Conservation (phyloP, 179 eudicot genomes). For the Pouteria campechiana region DNA sequence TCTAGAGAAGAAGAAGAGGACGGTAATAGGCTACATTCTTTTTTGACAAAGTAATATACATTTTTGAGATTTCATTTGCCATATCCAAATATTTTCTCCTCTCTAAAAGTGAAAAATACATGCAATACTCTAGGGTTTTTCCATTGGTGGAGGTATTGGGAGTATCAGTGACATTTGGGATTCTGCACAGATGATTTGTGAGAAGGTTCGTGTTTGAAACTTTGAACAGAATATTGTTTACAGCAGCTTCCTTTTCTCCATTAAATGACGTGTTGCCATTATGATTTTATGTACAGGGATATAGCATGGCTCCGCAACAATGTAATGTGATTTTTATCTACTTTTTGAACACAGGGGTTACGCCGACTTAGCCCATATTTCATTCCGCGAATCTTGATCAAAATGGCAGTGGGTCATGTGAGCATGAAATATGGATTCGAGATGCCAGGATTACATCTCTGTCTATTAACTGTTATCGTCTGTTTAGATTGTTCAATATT, state of each 20-base stretch:
- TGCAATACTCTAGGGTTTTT: conserved; percentile 65
- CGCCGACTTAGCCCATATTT: conserved; percentile 95
- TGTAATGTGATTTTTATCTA: background rate
- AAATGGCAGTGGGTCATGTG: conserved; percentile 98
- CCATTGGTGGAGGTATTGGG: conserved; percentile 95
- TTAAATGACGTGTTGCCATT: too few species aligned
- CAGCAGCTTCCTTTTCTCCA: too few species aligned
- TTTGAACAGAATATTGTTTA: too few species aligned
- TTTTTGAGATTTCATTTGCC: background rate
- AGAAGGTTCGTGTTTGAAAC: conserved; percentile 70
- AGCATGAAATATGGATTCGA: conserved; percentile 98
- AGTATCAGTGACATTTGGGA: conserved; percentile 83
- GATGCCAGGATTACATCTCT: conserved; percentile 27
- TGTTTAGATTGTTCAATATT: too few species aligned
- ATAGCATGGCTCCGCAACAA: background rate
- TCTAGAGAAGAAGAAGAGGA: conserved; percentile 64
- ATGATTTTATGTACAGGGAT: too few species aligned
- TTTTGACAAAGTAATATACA: background rate
- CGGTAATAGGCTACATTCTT: conserved; percentile 32
- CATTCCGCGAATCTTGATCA: conserved; percentile 85
- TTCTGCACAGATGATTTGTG: conserved; percentile 79
- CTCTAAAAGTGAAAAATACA: too few species aligned
- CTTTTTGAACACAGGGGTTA: conserved; percentile 41
- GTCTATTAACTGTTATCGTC: too few species aligned
- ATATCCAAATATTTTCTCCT: conserved; percentile 16